Conservation (phyloP, 2,329 filamentous ascomycete species). For the Pseudogymnoascus verrucosus region DNA sequence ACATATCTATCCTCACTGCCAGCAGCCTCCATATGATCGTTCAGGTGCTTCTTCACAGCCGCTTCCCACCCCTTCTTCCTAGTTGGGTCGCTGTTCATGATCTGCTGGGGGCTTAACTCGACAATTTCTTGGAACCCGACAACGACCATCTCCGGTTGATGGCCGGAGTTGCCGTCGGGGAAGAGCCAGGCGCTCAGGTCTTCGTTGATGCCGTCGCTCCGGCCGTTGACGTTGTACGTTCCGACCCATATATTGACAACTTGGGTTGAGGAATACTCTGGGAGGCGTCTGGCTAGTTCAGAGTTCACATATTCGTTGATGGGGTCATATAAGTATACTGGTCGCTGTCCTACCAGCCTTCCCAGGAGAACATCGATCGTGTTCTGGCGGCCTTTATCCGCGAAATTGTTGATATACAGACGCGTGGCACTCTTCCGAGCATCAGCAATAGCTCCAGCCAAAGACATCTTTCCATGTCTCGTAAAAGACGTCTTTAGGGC, state of each 20-base stretch:
- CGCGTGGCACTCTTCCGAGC: constrained; percentile 88
- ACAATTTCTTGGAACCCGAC: constrained; percentile 98
- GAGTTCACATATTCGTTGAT: constrained; percentile 82
- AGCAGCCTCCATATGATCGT: constrained; percentile 55
- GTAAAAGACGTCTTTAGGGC: constrained; percentile 95
- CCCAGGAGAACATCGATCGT: constrained; percentile 92
- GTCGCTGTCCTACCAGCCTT: constrained; percentile 70
- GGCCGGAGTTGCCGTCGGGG: constrained; percentile 49
- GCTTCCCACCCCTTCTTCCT: constrained; percentile 80
- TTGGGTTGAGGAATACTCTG: constrained; percentile 68
- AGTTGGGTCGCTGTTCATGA: constrained; percentile 94
- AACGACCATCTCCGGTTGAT: constrained; percentile 72
- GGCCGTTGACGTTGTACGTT: constrained; percentile 92
- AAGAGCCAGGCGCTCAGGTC: constrained; percentile 85
- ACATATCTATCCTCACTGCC: constrained; percentile 71
- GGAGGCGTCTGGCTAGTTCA: constrained; percentile 60
- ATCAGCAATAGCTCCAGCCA: constrained; percentile 90
- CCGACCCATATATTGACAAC: constrained; percentile 71
- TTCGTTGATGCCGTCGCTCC: constrained; percentile 65
- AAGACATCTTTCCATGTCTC: constrained; percentile 86
- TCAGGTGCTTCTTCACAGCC: constrained; percentile 70
- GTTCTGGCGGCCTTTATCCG: constrained; percentile 84
- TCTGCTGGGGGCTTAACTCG: constrained; percentile 93
- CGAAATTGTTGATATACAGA: constrained; percentile 95
- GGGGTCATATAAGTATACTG: constrained; percentile 84